These are phyloP conservation scores for Phaseolus lunatus DNA, from an alignment of 306 rosid species.

Conservation along the genomic window DNA sequence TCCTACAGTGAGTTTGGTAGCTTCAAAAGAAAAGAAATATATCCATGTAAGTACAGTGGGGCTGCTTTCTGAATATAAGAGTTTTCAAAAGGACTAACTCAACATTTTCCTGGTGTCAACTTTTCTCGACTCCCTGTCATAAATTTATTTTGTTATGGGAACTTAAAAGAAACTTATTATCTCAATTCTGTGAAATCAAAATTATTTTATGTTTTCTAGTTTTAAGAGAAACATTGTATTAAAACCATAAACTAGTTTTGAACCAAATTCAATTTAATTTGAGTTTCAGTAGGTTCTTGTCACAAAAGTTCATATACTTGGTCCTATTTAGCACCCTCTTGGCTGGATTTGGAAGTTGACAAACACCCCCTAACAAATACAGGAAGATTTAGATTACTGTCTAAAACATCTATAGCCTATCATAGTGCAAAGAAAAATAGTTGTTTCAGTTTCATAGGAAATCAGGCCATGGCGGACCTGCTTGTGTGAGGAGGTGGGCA, in stretches of 20 bases:
- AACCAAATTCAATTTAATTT: constrained; percentile 3
- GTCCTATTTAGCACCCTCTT: constrained; percentile 11
- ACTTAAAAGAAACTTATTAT: not conserved
- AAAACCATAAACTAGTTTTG: not conserved
- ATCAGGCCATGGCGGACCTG: not conserved
- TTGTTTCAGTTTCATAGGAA: constrained; percentile 24
- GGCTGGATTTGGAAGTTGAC: constrained; percentile 12
- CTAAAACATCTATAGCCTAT: not conserved
- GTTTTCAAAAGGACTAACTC: not conserved
- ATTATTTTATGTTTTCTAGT: not conserved
- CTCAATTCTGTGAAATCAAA: constrained; percentile 4
- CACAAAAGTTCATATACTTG: not conserved
- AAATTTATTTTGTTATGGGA: not conserved
- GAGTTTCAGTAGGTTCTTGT: not conserved
- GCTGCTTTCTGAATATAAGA: not conserved
- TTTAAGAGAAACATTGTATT: not conserved
- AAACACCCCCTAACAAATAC: not conserved
- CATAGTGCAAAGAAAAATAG: not conserved
- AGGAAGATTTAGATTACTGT: no score
- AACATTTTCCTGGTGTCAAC: not conserved
- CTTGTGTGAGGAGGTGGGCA: no score
- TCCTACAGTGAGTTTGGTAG: not conserved
- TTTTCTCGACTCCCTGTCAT: not conserved
- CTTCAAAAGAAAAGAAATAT: not conserved
- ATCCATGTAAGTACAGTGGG: not conserved